Evolutionary conservation across 176 grass and related monocot genomes (phyloP).

Genomic region (Paspalum notatum): DNA sequence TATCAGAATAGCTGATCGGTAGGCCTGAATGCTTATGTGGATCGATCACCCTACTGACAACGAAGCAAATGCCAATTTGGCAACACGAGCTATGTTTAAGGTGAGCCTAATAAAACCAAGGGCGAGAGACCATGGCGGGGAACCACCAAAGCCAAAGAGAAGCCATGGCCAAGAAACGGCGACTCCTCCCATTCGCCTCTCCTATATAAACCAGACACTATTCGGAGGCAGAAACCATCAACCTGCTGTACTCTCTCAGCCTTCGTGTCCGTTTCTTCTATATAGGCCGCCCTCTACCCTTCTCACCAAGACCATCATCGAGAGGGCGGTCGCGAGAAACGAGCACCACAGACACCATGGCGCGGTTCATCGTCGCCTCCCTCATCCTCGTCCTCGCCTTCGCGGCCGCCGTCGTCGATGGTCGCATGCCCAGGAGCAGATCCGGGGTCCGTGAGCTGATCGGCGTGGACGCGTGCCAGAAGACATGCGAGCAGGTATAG

Average conservation of each 20-base stretch:
- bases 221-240: conserved; percentile 1
- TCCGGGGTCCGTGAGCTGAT: background rate
- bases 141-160: conserved; percentile 18
- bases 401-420: conserved; percentile 7
- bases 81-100: conserved; percentile 13
- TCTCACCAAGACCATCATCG: background rate
- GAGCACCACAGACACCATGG: conserved; percentile 31
- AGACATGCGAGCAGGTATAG: conserved; percentile 25
- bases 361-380: conserved; percentile 17
- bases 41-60: background rate
- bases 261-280: background rate
- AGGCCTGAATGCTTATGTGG: background rate
- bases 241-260: conserved; percentile 8
- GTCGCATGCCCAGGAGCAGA: background rate
- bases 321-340: conserved; percentile 32
- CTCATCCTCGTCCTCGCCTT: background rate
- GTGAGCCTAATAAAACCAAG: conserved; percentile 16
- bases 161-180: background rate
- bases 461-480: background rate
- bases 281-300: background rate
- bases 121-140: conserved; percentile 18
- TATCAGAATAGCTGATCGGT: background rate
- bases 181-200: background rate
- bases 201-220: conserved; percentile 27
- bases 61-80: background rate